Base-by-base conservation (phyloP, 305 asterid genomes). In the Plantago coronopus region DNA sequence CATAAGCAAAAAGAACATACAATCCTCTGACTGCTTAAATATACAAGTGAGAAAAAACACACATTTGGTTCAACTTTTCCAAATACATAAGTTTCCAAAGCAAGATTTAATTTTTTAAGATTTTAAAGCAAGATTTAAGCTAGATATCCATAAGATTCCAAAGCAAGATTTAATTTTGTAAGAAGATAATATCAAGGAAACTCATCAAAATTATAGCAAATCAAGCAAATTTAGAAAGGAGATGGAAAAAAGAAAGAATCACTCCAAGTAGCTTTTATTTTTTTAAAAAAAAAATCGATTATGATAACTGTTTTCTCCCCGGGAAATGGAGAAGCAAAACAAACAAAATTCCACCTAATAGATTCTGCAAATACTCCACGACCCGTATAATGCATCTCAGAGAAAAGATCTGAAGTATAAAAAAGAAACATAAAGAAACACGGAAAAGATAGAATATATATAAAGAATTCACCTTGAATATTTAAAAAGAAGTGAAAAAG, bases 401-500 rank as follows among this genome's bases (percentile, higher is more conserved):
- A 29, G 27, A 51, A 62, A 48, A 49, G 57, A 23, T 19, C 43
- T 42, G 38, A 17, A 29, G 55, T 43, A 20, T 22, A 17, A 17
- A 31, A 25, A 51, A 40, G 50, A 42, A 47, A 57, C 40, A 42
- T 9, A 9, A 23, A 46, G 38, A 25, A 56, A 16, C 29, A 50
- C 11, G n/a, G 44, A 14, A 59, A 50, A 56, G 16, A 12, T 12
- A 40, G 45, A 27, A 38, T 20, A 56, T 31, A 12, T 21, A 49
- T 19, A 44, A 29, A 12, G 25, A 49, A 55, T 55, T 70, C 66
- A 61, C 27, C 50, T 10, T 14, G 48, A 48, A 19, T 27, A 48
- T 50, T 23, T 16, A 53, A 15, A 20, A 62, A 34, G n/a, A 31
- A 22, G 18, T 15, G n/a, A 20, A 18, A 64, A 47, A 61, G 42